Evolutionary conservation across 768 basidiomycete species (phyloP), one percentile per base, ranked within the genome.

Genomic region (Podaxis rugospora): DNA sequence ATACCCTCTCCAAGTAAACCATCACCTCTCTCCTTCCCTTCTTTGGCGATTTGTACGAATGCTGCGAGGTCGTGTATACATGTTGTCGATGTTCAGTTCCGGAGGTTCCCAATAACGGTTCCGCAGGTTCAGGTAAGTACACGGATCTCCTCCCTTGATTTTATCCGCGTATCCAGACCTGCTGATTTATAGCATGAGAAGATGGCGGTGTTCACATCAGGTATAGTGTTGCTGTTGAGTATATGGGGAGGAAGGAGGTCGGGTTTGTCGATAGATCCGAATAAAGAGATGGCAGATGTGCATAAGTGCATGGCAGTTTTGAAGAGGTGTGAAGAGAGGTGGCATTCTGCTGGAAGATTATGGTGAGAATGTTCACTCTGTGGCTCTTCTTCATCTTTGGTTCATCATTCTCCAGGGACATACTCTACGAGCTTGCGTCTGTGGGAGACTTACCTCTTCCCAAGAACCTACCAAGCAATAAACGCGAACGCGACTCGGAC

Each of bases 41-140:
- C 87, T 0, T 76, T 90, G 21, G 86, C 89, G 0, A 91, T 89
- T 57, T 92, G 88, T 70, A 83, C 90, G 10, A 83, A 93, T 61
- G 87, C 94, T 0, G 91, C 93, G 0, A 78, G 93, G 18, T 90
- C 90, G 1, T 90, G 86, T 58, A 85, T 83, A n/a, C 92, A 92
- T 65, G 81, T 97, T 21, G 74, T 90, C 39, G 89, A 93, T 64
- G 74, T 83, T 2, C 79, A 83, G 55, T 72, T 78, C 52, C 74
- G 68, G 53, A 74, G 81, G 5, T 70, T 65, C n/a, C 53, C 58
- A 2, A 57, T 68, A 13, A 67, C 72, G 0, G 61, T 70, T 36
- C 76, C 76, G 10, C 72, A 75, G 6, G 51, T 74, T 11, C 76
- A 78, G 9, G 42, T 44, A 16, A 44, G 42, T n/a, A n/a, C 42